Evolutionary conservation across 805 yeast genomes (phyloP), one percentile per base, ranked within the genome.

Genomic region (Wickerhamiella sergipiensis): DNA sequence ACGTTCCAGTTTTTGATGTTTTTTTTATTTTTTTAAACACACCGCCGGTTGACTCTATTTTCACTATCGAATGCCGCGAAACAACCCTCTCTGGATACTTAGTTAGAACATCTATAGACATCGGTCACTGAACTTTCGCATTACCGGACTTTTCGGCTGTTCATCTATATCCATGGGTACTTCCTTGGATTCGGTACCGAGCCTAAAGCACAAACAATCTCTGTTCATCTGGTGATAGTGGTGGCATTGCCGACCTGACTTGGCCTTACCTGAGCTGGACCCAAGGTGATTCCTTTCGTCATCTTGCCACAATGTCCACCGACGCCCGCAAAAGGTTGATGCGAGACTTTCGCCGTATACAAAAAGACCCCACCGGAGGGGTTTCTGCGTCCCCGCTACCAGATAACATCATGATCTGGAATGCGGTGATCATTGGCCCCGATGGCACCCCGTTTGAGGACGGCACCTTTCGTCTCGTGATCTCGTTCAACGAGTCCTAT

Each of bases 301-400:
- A 38, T 23, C 31, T 42, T 38, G 40, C 21, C 48, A 63, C 26
- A 42, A 90, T 90, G 98, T 89, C 97, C 7, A 92, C 98, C 7
- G 92, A 96, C 15, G 98, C 98, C n/a, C 81, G 95, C 67, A 84
- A 96, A 79, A 81, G 98, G 72, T 79, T 92, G 62, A 92, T 92
- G 97, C 85, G 98, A 68, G 98, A 92, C 70, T 87, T 92, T 70
- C 89, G 88, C 82, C 82, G 97, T 60, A 89, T 92, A 83, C 96
- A 92, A 68, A 92, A 84, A 71, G 98, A 92, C 67, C 92, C 97
- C 12, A 96, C 98, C 22, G 92, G 95, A 31, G 98, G 98, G 15
- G 95, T 92, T 10, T 85, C 95, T 6, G 98, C 98, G 0, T 85
- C 95, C 5, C 98, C 98, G 4, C 76, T 90, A 49, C 88, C 97